Evolutionary conservation across 371 early-diverging fungal genomes (phyloP).

Genomic region (Smittium culicis): DNA sequence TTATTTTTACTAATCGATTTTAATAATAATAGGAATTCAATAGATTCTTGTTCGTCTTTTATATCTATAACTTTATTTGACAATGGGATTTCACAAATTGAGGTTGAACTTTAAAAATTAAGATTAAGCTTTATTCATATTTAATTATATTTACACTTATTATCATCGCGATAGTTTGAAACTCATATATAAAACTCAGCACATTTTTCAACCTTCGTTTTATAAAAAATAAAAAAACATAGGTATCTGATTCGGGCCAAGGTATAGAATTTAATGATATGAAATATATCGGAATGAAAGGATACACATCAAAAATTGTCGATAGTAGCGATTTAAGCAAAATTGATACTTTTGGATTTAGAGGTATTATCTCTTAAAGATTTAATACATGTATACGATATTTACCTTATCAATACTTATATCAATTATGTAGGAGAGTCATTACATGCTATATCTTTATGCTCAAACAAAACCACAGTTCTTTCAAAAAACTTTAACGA

Average conservation of each 20-base stretch:
- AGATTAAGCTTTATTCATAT: too few species aligned
- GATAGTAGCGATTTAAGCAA: not conserved
- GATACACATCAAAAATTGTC: slow-evolving; percentile 9
- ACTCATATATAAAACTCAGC: not conserved
- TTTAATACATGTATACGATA: not conserved
- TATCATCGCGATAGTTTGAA: too few species aligned
- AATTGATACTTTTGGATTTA: slow-evolving; percentile 4
- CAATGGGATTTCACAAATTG: slow-evolving; percentile 5
- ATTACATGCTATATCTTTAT: slow-evolving; percentile 3
- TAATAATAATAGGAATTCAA: slow-evolving; percentile 6
- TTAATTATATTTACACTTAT: too few species aligned
- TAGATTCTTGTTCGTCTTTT: slow-evolving; percentile 5
- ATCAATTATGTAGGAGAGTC: slow-evolving; percentile 6
- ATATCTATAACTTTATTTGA: slow-evolving; percentile 9
- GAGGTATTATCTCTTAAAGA: too few species aligned
- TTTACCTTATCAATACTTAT: not conserved
- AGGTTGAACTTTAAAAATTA: slow-evolving; percentile 3
- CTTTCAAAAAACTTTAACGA: slow-evolving; percentile 5
- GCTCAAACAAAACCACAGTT: slow-evolving; percentile 9
- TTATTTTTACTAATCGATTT: too few species aligned
- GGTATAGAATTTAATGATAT: slow-evolving; percentile 8
- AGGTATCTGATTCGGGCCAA: slow-evolving; percentile 11
- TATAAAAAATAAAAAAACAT: too few species aligned
- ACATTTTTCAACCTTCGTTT: too few species aligned
- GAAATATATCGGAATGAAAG: not conserved